These are phyloP conservation scores for Ephemerocybe angulata DNA, from an alignment of 768 basidiomycete genomes.

Conservation along the genomic window DNA sequence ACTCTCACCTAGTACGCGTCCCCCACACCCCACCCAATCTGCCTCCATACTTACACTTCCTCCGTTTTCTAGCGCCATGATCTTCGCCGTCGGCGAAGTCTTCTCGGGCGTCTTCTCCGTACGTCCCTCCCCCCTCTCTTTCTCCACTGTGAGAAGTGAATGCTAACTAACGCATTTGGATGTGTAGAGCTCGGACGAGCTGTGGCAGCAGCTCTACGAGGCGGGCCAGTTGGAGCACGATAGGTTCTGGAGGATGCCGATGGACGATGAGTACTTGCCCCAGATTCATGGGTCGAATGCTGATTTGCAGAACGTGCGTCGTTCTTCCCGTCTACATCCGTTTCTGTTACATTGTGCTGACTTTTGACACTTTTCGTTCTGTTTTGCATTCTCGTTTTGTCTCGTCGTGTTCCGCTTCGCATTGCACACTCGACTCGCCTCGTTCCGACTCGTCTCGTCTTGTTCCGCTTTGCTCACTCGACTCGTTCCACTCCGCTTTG, in stretches of 20 bases:
- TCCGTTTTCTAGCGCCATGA: constrained; percentile 57
- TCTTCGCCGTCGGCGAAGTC: constrained; percentile 68
- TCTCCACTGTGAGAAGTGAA: no score
- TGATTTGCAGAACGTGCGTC: constrained; percentile 70
- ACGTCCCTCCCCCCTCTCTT: constrained; percentile 16
- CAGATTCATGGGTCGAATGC: constrained; percentile 79
- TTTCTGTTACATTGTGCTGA: neutral
- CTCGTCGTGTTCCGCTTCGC: no score
- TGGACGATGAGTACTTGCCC: constrained; percentile 75
- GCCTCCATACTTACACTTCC: neutral
- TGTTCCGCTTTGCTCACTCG: no score
- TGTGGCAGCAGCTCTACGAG: constrained; percentile 65
- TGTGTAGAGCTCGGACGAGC: constrained; percentile 61
- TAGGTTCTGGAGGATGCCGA: constrained; percentile 87
- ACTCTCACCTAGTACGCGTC: constrained; percentile 72
- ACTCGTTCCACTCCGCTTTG: no score
- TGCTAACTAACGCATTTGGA: neutral
- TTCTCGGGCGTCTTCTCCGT: constrained; percentile 81
- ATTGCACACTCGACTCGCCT: no score
- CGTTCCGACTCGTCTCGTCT: no score
- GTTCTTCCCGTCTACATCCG: neutral
- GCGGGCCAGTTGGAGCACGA: constrained; percentile 77
- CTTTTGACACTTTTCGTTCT: no score
- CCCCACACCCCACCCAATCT: neutral
- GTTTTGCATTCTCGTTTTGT: no score